Percentiles rank a stretch among this genome's conserved stretches.
These are phyloP conservation scores for Magnolia officinalis DNA, from an alignment of 164 flowering plant genomes.

Conservation along the genomic window DNA sequence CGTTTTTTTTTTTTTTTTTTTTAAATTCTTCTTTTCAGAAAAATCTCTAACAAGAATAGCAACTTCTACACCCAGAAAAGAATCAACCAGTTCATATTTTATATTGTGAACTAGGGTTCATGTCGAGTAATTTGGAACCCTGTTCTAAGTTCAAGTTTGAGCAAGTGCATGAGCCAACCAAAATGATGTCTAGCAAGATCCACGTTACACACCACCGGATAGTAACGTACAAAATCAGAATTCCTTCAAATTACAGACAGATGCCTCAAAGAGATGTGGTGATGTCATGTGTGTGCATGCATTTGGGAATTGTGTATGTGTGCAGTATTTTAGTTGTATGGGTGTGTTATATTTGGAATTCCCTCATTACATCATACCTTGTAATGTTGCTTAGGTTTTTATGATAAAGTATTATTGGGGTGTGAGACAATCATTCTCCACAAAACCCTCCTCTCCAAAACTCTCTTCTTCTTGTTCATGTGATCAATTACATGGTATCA, in stretches of 20 bases:
- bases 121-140: not conserved
- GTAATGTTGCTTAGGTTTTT: too few relatives aligned
- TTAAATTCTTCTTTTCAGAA: not conserved
- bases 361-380: too few relatives aligned
- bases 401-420: too few relatives aligned
- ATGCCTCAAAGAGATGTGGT: not conserved
- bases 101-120: not conserved
- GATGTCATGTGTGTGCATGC: too few relatives aligned
- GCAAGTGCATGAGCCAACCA: not conserved
- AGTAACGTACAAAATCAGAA: not conserved
- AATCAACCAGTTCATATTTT: not conserved
- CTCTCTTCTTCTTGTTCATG: too few relatives aligned
- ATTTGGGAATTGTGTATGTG: too few relatives aligned
- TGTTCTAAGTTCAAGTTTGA: not conserved
- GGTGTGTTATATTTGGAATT: too few relatives aligned
- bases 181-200: not conserved
- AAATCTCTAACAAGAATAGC: not conserved
- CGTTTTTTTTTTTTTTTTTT: not conserved
- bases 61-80: not conserved
- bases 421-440: too few relatives aligned
- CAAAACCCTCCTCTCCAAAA: too few relatives aligned
- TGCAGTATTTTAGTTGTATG: too few relatives aligned
- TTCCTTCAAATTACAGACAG: not conserved
- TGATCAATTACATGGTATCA: too few relatives aligned
- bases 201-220: not conserved